phyloP scores from a whole-genome alignment of 2,329 filamentous ascomycete genomes.

The Aspergillus costaricaensis region DNA sequence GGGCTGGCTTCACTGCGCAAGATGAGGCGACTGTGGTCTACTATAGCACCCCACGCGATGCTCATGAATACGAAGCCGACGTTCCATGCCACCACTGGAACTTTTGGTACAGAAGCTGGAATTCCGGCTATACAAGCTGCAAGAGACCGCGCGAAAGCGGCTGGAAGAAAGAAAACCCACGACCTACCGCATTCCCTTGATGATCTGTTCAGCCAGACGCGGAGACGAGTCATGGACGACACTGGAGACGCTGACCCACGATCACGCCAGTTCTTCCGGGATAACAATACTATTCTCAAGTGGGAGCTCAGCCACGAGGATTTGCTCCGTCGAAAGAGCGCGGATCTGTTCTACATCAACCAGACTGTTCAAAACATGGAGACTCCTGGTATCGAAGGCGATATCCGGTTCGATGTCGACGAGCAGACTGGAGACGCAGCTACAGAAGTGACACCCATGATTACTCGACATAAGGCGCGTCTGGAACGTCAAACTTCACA shows the following conservation, averaged over 20 bases:
- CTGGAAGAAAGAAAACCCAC: background rate
- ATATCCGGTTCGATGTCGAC: slow-evolving; percentile 35
- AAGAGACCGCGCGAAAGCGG: slow-evolving; percentile 6
- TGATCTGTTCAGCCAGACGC: slow-evolving; percentile 29
- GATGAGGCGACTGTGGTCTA: slow-evolving; percentile 28
- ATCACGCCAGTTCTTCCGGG: slow-evolving; percentile 29
- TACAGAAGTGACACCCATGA: slow-evolving; percentile 5
- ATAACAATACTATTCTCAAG: slow-evolving; percentile 35
- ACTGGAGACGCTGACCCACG: slow-evolving; percentile 26
- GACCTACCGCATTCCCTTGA: slow-evolving; percentile 33
- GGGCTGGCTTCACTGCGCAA: slow-evolving; percentile 9
- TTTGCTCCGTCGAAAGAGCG: slow-evolving; percentile 27
- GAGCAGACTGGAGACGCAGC: background rate
- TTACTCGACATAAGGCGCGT: slow-evolving; percentile 9
- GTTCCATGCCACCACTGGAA: slow-evolving; percentile 46
- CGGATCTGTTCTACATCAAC: slow-evolving; percentile 39
- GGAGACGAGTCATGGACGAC: slow-evolving; percentile 18
- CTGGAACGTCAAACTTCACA: background rate
- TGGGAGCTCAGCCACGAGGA: slow-evolving; percentile 41
- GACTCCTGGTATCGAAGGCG: slow-evolving; percentile 32
- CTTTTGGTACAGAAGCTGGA: slow-evolving; percentile 48
- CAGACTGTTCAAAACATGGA: slow-evolving; percentile 39
- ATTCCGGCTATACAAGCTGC: slow-evolving; percentile 18
- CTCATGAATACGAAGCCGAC: slow-evolving; percentile 41
- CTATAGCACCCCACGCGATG: slow-evolving; percentile 34